Percentiles rank a stretch among this genome's conserved stretches.
These are phyloP conservation scores for Esteya vermicola DNA, from an alignment of 2,329 filamentous ascomycete genomes.

Conservation along the genomic window DNA sequence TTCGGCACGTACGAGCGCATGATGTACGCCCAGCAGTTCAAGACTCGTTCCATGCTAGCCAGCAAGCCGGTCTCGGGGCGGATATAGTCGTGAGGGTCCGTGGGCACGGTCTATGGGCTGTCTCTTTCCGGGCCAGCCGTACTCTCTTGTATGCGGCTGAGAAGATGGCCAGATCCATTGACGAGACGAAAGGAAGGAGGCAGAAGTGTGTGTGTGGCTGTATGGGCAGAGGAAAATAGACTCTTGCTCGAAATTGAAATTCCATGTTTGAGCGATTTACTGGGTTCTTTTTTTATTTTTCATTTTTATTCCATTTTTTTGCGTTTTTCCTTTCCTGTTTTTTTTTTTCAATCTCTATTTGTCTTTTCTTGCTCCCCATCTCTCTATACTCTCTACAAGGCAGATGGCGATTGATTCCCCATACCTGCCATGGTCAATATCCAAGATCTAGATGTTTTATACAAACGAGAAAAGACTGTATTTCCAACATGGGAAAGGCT, in stretches of 20 bases:
- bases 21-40: conserved; percentile 50
- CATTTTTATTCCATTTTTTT: neutral
- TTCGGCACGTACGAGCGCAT: conserved; percentile 54
- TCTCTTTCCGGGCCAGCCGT: too few relatives aligned
- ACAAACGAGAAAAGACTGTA: too few relatives aligned
- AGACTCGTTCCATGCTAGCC: conserved; percentile 30
- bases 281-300: neutral
- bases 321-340: neutral
- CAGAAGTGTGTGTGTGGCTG: neutral
- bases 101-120: too few relatives aligned
- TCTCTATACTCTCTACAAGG: neutral
- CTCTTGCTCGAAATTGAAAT: too few relatives aligned
- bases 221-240: too few relatives aligned
- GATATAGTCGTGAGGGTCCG: too few relatives aligned
- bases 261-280: too few relatives aligned
- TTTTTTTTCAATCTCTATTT: neutral
- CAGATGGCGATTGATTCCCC: conserved; percentile 1
- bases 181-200: neutral
- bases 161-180: too few relatives aligned
- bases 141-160: too few relatives aligned
- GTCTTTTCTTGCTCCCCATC: neutral
- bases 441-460: too few relatives aligned
- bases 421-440: too few relatives aligned
- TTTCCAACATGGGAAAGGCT: too few relatives aligned
- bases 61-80: conserved; percentile 18